Evolutionary conservation across 2,329 filamentous ascomycete species (phyloP).

Genomic region (Fusarium secorum): DNA sequence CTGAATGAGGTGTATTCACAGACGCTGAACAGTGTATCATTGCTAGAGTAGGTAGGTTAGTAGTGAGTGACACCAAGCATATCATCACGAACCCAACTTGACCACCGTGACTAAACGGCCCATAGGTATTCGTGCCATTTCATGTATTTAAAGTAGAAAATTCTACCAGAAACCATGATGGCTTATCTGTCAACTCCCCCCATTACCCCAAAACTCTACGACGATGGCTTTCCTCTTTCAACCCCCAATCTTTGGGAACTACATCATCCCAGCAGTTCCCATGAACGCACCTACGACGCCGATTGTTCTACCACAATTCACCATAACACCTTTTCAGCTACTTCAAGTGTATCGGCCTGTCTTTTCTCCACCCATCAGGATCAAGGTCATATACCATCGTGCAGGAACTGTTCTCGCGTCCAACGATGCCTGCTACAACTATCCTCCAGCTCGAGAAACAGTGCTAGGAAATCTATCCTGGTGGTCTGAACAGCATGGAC

Average conservation of each 20-base stretch:
- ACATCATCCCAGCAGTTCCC: neutral
- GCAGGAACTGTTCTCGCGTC: constrained; percentile 18
- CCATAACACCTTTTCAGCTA: neutral
- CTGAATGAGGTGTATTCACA: neutral
- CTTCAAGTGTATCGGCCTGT: neutral
- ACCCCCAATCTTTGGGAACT: constrained; percentile 35
- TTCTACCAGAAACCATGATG: neutral
- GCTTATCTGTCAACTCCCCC: neutral
- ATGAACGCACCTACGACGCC: neutral
- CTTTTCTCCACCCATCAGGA: constrained; percentile 3
- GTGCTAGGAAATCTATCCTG: constrained; percentile 23
- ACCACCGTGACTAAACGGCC: constrained; percentile 1
- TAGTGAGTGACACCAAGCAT: neutral
- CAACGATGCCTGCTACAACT: constrained; percentile 23
- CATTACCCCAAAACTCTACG: neutral
- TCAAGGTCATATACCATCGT: constrained; percentile 35
- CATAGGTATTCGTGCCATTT: neutral
- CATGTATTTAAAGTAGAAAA: neutral
- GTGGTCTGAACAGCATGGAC: constrained; percentile 16
- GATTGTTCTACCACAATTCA: neutral
- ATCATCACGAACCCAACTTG: constrained; percentile 5
- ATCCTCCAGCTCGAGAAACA: constrained; percentile 18
- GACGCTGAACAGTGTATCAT: neutral
- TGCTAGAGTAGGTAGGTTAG: no score
- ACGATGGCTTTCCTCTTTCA: constrained; percentile 42